Evolutionary conservation across 2,329 filamentous ascomycete genomes (phyloP).

Genomic region (Trichoderma simmonsii): DNA sequence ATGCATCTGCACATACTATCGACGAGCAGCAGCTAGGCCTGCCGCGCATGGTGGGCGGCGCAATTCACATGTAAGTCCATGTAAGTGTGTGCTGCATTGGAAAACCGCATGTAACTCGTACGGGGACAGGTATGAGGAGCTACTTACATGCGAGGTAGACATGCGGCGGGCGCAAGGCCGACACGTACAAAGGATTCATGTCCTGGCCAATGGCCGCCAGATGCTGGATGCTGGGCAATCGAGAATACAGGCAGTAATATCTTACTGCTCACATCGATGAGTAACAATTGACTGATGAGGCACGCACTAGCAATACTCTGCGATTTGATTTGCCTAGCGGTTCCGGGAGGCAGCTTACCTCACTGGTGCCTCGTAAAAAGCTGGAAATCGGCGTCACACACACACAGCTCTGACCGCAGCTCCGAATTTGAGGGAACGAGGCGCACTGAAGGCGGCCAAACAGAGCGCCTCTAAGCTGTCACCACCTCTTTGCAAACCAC

Average conservation of each 20-base stretch:
- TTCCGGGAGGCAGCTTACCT: not conserved
- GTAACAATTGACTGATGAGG: not conserved
- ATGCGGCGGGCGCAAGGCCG: not conserved
- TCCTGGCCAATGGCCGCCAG: not conserved
- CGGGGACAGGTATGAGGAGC: not conserved
- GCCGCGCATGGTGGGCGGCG: not conserved
- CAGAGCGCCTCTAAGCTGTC: not conserved
- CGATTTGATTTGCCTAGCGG: not conserved
- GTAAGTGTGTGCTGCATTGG: constrained; percentile 10
- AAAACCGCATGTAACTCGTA: not conserved
- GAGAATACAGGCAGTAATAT: not conserved
- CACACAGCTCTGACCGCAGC: not conserved
- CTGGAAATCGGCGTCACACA: not conserved
- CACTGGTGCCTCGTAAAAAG: constrained; percentile 1
- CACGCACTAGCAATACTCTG: not conserved
- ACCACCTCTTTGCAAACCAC: not conserved
- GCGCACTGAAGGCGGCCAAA: not conserved
- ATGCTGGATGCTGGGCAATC: not conserved
- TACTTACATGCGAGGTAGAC: not conserved
- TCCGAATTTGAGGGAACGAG: not conserved
- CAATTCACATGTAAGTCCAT: not conserved
- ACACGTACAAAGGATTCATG: not conserved
- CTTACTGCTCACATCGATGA: not conserved
- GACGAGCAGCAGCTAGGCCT: not conserved
- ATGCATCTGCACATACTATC: constrained; percentile 12